Evolutionary conservation across 352 stramenopile genomes (phyloP).

Genomic region (Pythium chondricola): DNA sequence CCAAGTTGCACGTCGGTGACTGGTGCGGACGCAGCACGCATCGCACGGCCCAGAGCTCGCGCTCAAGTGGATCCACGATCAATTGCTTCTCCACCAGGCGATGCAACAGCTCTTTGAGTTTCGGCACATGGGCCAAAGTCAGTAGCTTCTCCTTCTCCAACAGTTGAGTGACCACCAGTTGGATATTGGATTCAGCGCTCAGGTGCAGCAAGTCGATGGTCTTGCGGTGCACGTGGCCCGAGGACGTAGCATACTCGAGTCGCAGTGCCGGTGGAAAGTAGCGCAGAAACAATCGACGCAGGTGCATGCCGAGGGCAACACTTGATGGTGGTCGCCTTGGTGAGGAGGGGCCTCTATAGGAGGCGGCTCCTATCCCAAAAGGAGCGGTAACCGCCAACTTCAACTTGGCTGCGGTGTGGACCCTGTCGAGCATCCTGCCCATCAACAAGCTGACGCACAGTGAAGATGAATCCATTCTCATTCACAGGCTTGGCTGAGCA

Average conservation of each 20-base stretch:
- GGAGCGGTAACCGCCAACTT: too few relatives aligned
- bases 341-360: too few relatives aligned
- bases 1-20: conserved; percentile 67
- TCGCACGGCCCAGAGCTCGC: conserved; percentile 24
- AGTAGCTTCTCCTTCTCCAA: conserved; percentile 56
- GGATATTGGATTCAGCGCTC: conserved; percentile 62
- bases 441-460: too few relatives aligned
- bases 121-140: conserved; percentile 28
- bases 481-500: too few relatives aligned
- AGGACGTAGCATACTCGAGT: conserved; percentile 47
- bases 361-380: too few relatives aligned
- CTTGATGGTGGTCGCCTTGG: neutral
- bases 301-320: conserved; percentile 42
- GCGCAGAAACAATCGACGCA: conserved; percentile 58
- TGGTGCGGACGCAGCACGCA: conserved; percentile 46
- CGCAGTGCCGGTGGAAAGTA: conserved; percentile 68
- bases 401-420: too few relatives aligned
- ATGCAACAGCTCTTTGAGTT: conserved; percentile 58
- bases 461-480: too few relatives aligned
- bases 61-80: conserved; percentile 16
- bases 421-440: too few relatives aligned
- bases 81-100: conserved; percentile 69
- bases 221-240: conserved; percentile 37
- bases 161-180: conserved; percentile 40
- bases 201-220: conserved; percentile 63